phyloP scores from a whole-genome alignment of 441 rosid species.

The Bocquillonia castaneifolia region DNA sequence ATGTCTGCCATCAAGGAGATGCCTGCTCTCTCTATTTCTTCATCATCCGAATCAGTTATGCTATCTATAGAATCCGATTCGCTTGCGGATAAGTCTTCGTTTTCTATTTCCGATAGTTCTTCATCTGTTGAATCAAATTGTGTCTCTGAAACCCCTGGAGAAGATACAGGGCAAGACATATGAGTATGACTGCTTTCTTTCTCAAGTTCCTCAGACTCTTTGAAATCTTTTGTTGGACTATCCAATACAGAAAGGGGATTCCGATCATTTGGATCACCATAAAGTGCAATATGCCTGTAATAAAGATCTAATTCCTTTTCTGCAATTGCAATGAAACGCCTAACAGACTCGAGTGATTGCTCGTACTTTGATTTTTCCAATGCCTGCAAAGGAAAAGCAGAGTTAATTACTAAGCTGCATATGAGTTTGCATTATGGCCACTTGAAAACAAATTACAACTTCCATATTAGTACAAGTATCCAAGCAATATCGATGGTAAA shows the following conservation, averaged over 20 bases:
- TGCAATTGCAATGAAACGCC: constrained; percentile 60
- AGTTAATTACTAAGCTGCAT: background rate
- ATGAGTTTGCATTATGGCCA: background rate
- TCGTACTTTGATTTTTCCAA: constrained; percentile 78
- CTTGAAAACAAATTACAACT: background rate
- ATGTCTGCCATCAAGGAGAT: background rate
- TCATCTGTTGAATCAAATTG: constrained; percentile 32
- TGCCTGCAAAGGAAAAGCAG: constrained; percentile 48
- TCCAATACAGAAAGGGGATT: constrained; percentile 51
- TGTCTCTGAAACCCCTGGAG: constrained; percentile 29
- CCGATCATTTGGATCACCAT: constrained; percentile 53
- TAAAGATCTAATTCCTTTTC: constrained; percentile 80
- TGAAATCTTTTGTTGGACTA: constrained; percentile 22
- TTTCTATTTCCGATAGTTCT: constrained; percentile 34
- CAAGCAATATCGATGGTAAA: background rate
- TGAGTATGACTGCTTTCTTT: constrained; percentile 21
- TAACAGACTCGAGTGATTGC: constrained; percentile 79
- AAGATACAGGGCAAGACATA: constrained; percentile 6
- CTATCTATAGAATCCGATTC: constrained; percentile 37
- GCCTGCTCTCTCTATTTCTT: constrained; percentile 15
- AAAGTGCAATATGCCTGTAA: constrained; percentile 60
- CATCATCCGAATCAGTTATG: constrained; percentile 15
- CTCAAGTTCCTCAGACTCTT: constrained; percentile 28
- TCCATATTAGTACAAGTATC: background rate
- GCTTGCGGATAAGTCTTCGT: constrained; percentile 23